Evolutionary conservation across 805 yeast species (phyloP), one percentile per base, ranked within the genome.

Genomic region (Candida stauntonica): DNA sequence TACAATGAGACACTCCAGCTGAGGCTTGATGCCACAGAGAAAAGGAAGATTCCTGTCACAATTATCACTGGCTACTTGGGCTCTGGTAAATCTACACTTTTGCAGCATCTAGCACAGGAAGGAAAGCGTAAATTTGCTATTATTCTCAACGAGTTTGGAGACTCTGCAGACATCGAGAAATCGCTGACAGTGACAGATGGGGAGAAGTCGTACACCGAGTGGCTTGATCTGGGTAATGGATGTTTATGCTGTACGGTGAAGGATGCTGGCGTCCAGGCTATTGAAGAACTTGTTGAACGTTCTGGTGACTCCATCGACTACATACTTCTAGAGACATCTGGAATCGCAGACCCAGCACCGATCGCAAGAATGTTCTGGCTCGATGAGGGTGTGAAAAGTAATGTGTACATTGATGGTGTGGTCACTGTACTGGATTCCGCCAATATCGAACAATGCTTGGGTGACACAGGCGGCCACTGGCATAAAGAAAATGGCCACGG

Each of bases 361-460:
- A 87, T 93, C 19, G 96, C 97, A 5, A 77, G 80, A 47, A 91
- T 91, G 96, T 93, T 93, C 62, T 93, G 99, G 99, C 70, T 89
- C 21, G 99, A 93, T 58, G 91, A 86, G 17, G 97, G 89, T 0
- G 67, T 93, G 41, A 72, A 81, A 13, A 80, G 95, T 4, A 81
- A 79, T 48, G 87, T 93, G 2, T 85, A 86, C 57, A 81, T 93
- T 23, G 98, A 91, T 60, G 96, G 96, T 0, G 86, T 91, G 5
- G 73, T 93, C 12, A 84, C 96, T 0, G 97, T 91, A 3, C 66
- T 93, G 29, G 98, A 91, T 57, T 58, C 80, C 2, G 77, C 72
- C 33, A 80, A 87, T 53, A 79, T 91, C 17, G 51, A 70, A 14
- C 64, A 64, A 37, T 80, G 85, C 46, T 64, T 91, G 21, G 79